Evolutionary conservation across 2,329 filamentous ascomycete species (phyloP), one percentile per base, ranked within the genome.

Genomic region (Botrytis elliptica): DNA sequence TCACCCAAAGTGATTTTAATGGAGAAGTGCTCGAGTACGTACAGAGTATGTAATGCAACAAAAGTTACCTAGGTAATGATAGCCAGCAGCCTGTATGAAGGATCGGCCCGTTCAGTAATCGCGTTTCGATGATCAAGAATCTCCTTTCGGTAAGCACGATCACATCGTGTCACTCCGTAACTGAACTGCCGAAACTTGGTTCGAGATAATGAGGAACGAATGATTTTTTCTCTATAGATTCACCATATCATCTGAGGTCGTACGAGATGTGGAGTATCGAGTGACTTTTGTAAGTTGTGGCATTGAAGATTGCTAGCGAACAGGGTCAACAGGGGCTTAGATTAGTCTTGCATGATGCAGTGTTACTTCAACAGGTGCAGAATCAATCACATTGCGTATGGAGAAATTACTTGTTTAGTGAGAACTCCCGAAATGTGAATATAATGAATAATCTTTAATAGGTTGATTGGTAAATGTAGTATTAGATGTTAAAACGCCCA

Each of bases 71-170:
- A 44, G 18, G 16, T 22, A 57, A 42, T n/a, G 25, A 70, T 57
- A 59, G 42, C 9, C 38, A 22, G 25, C 52, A 62, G 38, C 67
- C 67, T 70, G 29, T 42, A 18, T 70, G 52, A 70, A 29, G 38
- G 67, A 70, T 70, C 67, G 67, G 67, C 67, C 67, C 67, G 52
- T 67, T 46, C 22, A 62, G 38, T 16, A 10, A 25, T 42, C 67
- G 25, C 38, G 4, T 33, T 38, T 67, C 44, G 44, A 16, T 70
- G n/a, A 60, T 60, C 49, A 70, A 40, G n/a, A 42, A 57, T 60
- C 22, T 29, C 10, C 29, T 60, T 70, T 16, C 36, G 38, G 67
- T 44, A 57, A 42, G 55, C 52, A 42, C 9, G 18, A 44, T 70
- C 44, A n/a, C 10, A n/a, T 66, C 44, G 64, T 66, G 29, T 66